Evolutionary conservation across 2,329 filamentous ascomycete genomes (phyloP).

Genomic region (Capronia coronata): DNA sequence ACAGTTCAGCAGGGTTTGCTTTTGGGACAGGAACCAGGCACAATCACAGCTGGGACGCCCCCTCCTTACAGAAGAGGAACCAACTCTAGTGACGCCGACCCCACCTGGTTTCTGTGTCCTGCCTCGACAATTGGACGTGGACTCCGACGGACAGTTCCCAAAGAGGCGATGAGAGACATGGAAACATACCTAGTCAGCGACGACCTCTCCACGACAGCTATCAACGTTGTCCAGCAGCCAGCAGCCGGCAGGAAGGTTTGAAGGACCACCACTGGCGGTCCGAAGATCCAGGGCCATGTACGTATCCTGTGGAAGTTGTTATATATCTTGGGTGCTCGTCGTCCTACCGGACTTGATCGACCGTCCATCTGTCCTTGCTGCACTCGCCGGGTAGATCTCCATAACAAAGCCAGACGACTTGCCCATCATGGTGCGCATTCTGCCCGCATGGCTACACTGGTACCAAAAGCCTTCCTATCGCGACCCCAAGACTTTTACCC

Average conservation of each 20-base stretch:
- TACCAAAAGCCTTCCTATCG: conserved; percentile 23
- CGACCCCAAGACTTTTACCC: conserved; percentile 12
- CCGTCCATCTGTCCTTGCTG: neutral
- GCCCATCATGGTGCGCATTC: conserved; percentile 7
- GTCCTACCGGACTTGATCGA: neutral
- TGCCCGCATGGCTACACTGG: conserved; percentile 20
- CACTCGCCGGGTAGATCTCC: neutral
- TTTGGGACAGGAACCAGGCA: too few relatives aligned
- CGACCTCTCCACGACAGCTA: neutral
- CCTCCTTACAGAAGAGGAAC: neutral
- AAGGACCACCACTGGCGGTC: neutral
- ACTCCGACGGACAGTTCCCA: conserved; percentile 1
- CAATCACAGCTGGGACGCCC: neutral
- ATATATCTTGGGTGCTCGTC: neutral
- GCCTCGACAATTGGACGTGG: neutral
- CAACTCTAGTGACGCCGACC: neutral
- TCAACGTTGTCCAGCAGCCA: neutral
- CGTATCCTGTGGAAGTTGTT: neutral
- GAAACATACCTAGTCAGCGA: neutral
- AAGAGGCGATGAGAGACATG: neutral
- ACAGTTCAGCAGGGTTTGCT: too few relatives aligned
- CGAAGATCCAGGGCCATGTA: neutral
- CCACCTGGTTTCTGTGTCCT: neutral
- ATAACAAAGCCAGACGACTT: neutral
- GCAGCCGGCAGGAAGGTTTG: neutral